These are phyloP conservation scores for Halophytophthora polymorphica DNA, from an alignment of 352 stramenopile genomes.

Conservation along the genomic window DNA sequence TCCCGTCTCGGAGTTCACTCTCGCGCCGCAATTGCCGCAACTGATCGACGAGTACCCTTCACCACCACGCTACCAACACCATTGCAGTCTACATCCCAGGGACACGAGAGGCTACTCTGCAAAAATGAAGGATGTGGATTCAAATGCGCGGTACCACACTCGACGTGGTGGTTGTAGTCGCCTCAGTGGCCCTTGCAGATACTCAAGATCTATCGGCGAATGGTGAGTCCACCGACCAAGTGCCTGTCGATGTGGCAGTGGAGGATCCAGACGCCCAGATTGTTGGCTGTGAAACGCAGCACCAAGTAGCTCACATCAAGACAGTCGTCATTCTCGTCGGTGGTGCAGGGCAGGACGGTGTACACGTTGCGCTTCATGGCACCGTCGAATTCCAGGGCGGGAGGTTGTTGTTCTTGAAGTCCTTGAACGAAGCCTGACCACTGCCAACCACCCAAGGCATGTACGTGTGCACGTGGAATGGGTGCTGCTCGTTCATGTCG, in stretches of 20 bases:
- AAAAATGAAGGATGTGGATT: no score
- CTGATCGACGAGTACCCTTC: no score
- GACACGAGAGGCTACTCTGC: no score
- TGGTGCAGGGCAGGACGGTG: slow-evolving; percentile 23
- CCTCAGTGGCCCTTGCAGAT: slow-evolving; percentile 10
- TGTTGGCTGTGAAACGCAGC: slow-evolving; percentile 31
- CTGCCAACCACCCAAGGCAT: slow-evolving; percentile 20
- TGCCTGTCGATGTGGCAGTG: slow-evolving; percentile 44
- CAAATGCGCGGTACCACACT: no score
- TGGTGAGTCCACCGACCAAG: slow-evolving; percentile 24
- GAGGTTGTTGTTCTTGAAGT: slow-evolving; percentile 9
- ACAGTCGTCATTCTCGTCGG: slow-evolving; percentile 13
- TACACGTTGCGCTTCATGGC: slow-evolving; percentile 26
- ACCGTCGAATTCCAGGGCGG: slow-evolving; percentile 13
- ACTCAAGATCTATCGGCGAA: no score
- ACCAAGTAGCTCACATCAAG: slow-evolving; percentile 21
- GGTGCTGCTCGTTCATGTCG: slow-evolving; percentile 30
- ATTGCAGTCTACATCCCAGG: no score
- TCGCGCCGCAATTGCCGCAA: neutral
- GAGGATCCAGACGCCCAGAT: slow-evolving; percentile 30
- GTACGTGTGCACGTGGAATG: slow-evolving; percentile 34
- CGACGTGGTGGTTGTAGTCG: slow-evolving; percentile 17
- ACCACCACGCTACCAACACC: no score
- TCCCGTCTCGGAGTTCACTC: slow-evolving; percentile 1
- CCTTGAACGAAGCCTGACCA: slow-evolving; percentile 9